phyloP scores from a whole-genome alignment of 371 early-diverging fungal species.

The Mortierella sp. region DNA sequence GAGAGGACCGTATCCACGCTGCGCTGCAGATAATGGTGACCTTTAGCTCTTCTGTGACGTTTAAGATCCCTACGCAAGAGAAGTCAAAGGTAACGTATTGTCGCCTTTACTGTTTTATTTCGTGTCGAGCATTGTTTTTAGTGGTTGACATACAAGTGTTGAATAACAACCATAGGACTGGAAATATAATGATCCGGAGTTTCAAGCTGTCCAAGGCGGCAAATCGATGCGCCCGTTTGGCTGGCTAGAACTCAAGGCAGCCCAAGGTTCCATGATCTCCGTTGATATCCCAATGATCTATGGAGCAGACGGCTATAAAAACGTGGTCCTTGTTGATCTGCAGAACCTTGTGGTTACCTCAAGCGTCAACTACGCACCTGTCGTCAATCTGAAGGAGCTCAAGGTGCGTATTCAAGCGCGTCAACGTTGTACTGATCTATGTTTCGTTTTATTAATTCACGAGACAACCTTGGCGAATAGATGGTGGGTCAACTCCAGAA shows the following conservation, averaged over 20 bases:
- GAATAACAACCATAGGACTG: constrained; percentile 74
- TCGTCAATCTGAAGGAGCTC: constrained; percentile 64
- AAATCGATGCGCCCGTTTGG: constrained; percentile 75
- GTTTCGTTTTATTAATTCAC: background rate
- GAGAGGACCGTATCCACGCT: constrained; percentile 68
- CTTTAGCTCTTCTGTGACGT: constrained; percentile 70
- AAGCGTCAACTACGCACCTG: constrained; percentile 78
- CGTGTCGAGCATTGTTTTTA: no score
- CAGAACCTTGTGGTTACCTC: constrained; percentile 66
- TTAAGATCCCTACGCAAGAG: constrained; percentile 80
- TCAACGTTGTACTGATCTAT: background rate
- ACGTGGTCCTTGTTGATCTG: constrained; percentile 62
- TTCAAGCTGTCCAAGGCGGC: constrained; percentile 36
- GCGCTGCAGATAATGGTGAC: constrained; percentile 74
- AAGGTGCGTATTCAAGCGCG: constrained; percentile 56
- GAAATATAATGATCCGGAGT: constrained; percentile 67
- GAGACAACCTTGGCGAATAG: constrained; percentile 34
- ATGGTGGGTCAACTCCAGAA: constrained; percentile 68
- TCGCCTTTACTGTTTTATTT: no score
- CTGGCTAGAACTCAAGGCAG: constrained; percentile 81
- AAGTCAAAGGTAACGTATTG: constrained; percentile 70
- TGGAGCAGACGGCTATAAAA: constrained; percentile 66
- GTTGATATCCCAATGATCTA: constrained; percentile 72
- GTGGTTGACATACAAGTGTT: no score
- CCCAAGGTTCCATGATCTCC: constrained; percentile 63